phyloP scores from a whole-genome alignment of 768 basidiomycete genomes.

The Russula ochroleuca region DNA sequence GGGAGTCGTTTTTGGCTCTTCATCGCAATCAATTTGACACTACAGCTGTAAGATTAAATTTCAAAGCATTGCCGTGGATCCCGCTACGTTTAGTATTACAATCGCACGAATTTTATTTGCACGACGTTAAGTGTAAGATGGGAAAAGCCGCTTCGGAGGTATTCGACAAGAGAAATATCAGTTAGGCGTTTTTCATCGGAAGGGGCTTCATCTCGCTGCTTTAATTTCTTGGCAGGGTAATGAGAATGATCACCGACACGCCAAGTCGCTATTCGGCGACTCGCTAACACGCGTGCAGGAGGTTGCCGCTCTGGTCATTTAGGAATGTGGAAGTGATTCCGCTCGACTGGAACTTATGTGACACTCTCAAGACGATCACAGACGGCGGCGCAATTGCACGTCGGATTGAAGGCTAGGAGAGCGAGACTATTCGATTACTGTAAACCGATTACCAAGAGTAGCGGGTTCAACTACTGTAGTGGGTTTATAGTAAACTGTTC shows the following conservation, averaged over 20 bases:
- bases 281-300: no score
- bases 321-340: background rate
- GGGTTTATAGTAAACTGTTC: no score
- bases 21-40: background rate
- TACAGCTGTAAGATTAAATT: background rate
- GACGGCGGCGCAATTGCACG: background rate
- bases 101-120: background rate
- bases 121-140: background rate
- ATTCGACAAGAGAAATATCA: background rate
- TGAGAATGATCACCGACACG: background rate
- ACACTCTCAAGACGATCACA: no score
- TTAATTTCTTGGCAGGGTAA: no score
- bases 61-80: background rate
- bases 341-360: background rate
- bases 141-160: background rate
- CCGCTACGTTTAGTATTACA: background rate
- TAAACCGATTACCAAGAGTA: no score
- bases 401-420: no score
- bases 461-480: no score
- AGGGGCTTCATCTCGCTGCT: no score
- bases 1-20: background rate
- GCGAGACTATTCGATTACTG: no score
- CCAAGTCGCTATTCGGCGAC: no score
- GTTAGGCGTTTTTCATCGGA: background rate
- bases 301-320: background rate